Conservation (phyloP, 495 filamentous ascomycete genomes). For the Neurospora tetraspora region DNA sequence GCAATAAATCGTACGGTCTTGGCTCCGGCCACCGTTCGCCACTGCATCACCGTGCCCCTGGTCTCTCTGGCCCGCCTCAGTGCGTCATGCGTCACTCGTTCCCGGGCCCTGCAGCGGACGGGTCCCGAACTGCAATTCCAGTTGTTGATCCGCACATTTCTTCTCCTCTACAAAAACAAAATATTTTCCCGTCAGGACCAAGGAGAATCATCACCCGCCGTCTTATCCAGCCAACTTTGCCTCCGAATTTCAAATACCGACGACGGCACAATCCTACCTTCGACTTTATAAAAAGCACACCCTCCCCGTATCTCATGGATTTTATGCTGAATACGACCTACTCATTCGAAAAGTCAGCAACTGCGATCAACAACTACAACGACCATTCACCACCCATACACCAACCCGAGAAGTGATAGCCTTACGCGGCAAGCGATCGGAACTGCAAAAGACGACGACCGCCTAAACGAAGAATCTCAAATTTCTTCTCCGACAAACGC, state of each 20-base stretch:
- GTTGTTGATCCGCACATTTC: background rate
- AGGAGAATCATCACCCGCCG: background rate
- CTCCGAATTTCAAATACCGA: background rate
- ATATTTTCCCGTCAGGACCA: background rate
- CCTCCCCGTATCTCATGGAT: conserved; percentile 13
- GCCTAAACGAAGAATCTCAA: background rate
- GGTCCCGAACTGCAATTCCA: background rate
- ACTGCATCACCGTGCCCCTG: background rate
- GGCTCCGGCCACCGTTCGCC: background rate
- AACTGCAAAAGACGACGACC: conserved; percentile 7
- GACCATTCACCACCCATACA: conserved; percentile 13
- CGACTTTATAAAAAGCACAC: background rate
- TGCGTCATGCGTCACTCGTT: background rate
- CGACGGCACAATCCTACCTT: background rate
- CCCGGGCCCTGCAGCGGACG: background rate
- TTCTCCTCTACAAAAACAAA: background rate
- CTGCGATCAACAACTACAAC: conserved; percentile 1
- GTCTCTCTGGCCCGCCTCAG: background rate
- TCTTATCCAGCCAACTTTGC: background rate
- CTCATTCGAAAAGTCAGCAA: conserved; percentile 1
- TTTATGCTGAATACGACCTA: conserved; percentile 2
- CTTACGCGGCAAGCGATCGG: background rate
- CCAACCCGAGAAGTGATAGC: conserved; percentile 1
- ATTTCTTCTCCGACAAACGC: background rate
- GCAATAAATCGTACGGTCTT: background rate